Base-by-base conservation (phyloP, 1,284 basidiomycete genomes). In the Boletus semigastroideus region DNA sequence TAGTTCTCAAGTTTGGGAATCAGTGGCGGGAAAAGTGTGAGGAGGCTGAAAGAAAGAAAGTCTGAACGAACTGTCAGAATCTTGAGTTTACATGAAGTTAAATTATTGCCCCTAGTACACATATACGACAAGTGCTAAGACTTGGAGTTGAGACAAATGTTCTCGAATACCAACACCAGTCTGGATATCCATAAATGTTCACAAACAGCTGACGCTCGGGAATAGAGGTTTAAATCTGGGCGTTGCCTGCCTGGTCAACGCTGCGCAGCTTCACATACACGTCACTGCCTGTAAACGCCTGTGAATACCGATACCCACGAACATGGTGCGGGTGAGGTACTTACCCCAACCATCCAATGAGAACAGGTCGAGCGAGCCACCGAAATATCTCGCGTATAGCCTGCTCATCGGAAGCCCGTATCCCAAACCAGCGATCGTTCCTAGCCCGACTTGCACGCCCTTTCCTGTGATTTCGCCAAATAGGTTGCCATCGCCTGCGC, bases 401-500 rank as follows among this genome's bases (percentile, higher is more conserved):
- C 82, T 80, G 64, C 90, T 90, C 86, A 94, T 89, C 4, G 92
- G 92, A 50, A 94, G 72, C 0, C 91, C 91, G 59, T 92, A 92
- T 3, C 92, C 93, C 37, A 94, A 46, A 17, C 67, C 84, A 2
- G 85, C 85, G 39, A 87, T 78, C 4, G 85, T 86, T 11, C 86
- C 85, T 66, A 87, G 46, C 70, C 39, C 80, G 81, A 46, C 84
- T 63, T 91, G 86, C 39, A 94, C 64, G 4, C 87, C 87, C 62
- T 87, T 85, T 1, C 80, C 78, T 5, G 87, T 84, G 41, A 92
- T 89, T 65, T 89, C 88, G 22, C 79, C 77, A 61, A 93, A 91
- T 31, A 91, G 68, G 60, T 81, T 79, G 5, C 74, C 78, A 25
- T 77, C 79, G 5, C 76, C 75, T n/a, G 72, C 67, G 20, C 73